These are phyloP conservation scores for Phialocephala sp. DNA, from an alignment of 2,329 filamentous ascomycete genomes.

Conservation along the genomic window DNA sequence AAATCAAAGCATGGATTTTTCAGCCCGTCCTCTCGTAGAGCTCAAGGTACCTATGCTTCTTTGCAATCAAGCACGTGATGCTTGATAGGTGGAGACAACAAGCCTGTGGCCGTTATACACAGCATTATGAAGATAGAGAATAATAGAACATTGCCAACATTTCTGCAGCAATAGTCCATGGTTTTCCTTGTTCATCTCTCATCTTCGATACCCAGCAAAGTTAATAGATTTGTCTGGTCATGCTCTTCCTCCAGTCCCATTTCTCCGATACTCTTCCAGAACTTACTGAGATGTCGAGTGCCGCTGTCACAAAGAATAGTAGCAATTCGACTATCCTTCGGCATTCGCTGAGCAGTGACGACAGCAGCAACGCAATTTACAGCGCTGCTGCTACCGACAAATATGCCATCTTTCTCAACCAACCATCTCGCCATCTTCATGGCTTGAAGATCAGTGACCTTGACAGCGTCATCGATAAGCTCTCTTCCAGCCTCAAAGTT, in stretches of 20 bases:
- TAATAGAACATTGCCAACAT: neutral
- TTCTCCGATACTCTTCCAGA: constrained; percentile 76
- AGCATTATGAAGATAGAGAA: neutral
- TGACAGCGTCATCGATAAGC: constrained; percentile 87
- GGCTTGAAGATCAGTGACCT: constrained; percentile 87
- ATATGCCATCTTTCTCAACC: constrained; percentile 93
- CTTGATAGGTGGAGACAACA: neutral
- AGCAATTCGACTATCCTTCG: constrained; percentile 68
- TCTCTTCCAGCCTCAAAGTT: constrained; percentile 91
- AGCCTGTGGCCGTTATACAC: no score
- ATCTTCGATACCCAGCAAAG: constrained; percentile 53
- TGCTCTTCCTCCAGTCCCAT: constrained; percentile 68
- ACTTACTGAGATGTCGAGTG: constrained; percentile 82
- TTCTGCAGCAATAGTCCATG: neutral
- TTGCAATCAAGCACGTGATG: neutral
- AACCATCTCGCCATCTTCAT: constrained; percentile 94
- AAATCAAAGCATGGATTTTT: constrained; percentile 7
- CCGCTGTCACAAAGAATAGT: constrained; percentile 87
- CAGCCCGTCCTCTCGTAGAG: neutral
- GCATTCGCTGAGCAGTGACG: constrained; percentile 68
- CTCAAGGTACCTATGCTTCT: neutral
- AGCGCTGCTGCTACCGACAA: constrained; percentile 92
- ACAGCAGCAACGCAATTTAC: constrained; percentile 91
- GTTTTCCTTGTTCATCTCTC: constrained; percentile 20
- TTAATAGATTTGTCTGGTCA: constrained; percentile 54